Base-by-base conservation (phyloP, 2,329 filamentous ascomycete genomes). In the Sarocladiaceae sp. region DNA sequence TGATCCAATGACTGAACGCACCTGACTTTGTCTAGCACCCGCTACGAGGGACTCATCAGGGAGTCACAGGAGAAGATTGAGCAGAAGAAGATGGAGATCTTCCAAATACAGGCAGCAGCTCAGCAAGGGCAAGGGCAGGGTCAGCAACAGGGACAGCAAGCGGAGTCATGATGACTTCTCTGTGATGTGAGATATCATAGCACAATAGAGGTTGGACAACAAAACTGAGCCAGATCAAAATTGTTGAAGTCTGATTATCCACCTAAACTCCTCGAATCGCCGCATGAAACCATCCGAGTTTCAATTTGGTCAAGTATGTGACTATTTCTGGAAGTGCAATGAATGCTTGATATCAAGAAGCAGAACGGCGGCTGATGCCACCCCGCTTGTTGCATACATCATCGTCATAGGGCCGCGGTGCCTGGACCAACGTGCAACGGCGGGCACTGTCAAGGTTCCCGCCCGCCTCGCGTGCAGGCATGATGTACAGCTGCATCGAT, bases 31-130 rank as follows among this genome's bases (percentile, higher is more conserved):
- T 13, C 2, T 52, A 73, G 70, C 46, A 58, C 65, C 51, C 66
- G 70, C 53, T 60, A 77, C 42, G 80, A 84, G 54, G 63, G 56
- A 2, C 73, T 76, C 59, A 82, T 84, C 59, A 77, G 75, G 59
- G 79, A 82, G 50, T 69, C 69, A 1, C 78, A 83, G 61, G 72
- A 69, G 7, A 82, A 79, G 66, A 68, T 81, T 18, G 79, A 83
- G 60, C 78, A 72, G 65, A 80, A 82, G 68, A 82, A 80, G 68
- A 69, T 67, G 23, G 78, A 83, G 60, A 83, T 84, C 55, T 80
- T 84, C 44, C 77, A 81, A 60, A 60, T 73, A 8, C 80, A 83
- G 60, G 66, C 75, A 11, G 70, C 70, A 31, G 73, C 76, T 3
- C 78, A 82, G 59, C 50, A 40, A 25, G 71, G 71, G 13, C 29